Conservation (phyloP, 495 filamentous ascomycete species). For the Penicillium arizonense region DNA sequence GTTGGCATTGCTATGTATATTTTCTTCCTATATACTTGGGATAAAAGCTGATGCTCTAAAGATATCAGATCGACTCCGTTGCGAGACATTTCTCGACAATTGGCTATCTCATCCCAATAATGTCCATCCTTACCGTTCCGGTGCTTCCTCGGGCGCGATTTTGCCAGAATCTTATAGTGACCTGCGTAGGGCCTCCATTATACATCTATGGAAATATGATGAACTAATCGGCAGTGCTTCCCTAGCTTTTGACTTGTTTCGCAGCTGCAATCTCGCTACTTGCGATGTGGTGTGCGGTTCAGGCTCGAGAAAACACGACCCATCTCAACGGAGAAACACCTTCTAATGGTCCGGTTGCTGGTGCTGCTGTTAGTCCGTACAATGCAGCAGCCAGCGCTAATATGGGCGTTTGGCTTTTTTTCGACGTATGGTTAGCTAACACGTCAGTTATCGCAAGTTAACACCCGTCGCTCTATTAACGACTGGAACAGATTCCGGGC, state of each 20-base stretch:
- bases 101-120: constrained; percentile 12
- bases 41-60: not conserved
- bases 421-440: constrained; percentile 8
- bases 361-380: constrained; percentile 1
- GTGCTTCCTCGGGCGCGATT: constrained; percentile 5
- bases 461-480: not conserved
- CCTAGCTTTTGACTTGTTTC: too few relatives aligned
- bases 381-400: constrained; percentile 5
- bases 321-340: too few relatives aligned
- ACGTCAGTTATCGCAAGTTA: not conserved
- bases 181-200: not conserved
- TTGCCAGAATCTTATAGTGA: constrained; percentile 5
- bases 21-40: not conserved
- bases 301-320: too few relatives aligned
- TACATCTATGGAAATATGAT: too few relatives aligned
- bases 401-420: constrained; percentile 5
- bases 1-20: constrained; percentile 7
- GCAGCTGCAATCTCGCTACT: too few relatives aligned
- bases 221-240: too few relatives aligned
- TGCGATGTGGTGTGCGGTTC: too few relatives aligned
- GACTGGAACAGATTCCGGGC: constrained; percentile 4
- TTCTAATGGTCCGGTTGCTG: not conserved
- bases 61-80: constrained; percentile 6
- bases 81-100: constrained; percentile 3
- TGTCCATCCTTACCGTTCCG: constrained; percentile 5